Conservation (phyloP, 345 rosid species). For the Heritiera fomes region DNA sequence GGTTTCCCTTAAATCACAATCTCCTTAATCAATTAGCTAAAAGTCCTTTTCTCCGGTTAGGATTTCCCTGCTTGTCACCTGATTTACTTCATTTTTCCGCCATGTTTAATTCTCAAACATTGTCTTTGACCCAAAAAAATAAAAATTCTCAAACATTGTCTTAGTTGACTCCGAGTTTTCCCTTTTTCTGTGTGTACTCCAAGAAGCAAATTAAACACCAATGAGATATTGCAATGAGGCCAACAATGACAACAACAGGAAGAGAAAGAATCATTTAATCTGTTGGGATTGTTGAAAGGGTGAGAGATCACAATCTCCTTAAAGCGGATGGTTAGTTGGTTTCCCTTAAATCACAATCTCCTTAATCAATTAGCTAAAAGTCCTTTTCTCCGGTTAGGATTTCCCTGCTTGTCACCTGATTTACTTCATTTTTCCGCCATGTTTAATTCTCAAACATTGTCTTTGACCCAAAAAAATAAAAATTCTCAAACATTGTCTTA, state of each 20-base stretch:
- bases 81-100: too few species aligned
- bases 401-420: not conserved
- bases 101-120: too few species aligned
- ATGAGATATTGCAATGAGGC: too few species aligned
- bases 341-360: not conserved
- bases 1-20: too few species aligned
- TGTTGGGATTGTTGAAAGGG: not conserved
- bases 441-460: not conserved
- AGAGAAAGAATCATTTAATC: not conserved
- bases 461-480: not conserved
- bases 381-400: not conserved
- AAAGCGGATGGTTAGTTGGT: not conserved
- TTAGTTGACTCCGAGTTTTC: too few species aligned
- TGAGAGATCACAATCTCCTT: not conserved
- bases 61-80: too few species aligned
- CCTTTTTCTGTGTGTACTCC: too few species aligned
- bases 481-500: too few species aligned
- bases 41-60: too few species aligned
- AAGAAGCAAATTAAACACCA: not conserved
- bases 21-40: too few species aligned
- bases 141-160: too few species aligned
- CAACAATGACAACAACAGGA: not conserved
- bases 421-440: slow-evolving; percentile 2
- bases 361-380: not conserved
- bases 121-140: too few species aligned